Evolutionary conservation across 176 grass and related monocot genomes (phyloP).

Genomic region (Paspalum vaginatum): DNA sequence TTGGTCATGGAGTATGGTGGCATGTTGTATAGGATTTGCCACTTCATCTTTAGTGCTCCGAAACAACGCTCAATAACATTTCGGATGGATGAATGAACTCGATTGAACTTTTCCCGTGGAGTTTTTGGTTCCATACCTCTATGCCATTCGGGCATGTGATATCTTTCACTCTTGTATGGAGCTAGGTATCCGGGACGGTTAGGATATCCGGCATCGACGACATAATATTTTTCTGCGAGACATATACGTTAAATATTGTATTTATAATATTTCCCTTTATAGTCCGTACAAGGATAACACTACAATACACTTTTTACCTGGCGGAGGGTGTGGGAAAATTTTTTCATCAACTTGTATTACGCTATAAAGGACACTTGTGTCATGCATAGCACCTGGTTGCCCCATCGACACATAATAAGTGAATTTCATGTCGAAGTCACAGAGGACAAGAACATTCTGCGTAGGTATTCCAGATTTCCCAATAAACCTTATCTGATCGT

Average conservation of each 20-base stretch:
- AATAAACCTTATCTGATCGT: not conserved
- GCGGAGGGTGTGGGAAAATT: not conserved
- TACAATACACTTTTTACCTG: not conserved
- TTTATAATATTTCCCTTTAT: not conserved
- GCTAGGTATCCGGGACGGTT: not conserved
- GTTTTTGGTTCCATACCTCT: not conserved
- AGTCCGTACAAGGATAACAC: not conserved
- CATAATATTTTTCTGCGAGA: not conserved
- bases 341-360: not conserved
- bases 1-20: not conserved
- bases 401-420: not conserved
- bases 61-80: not conserved
- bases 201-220: not conserved
- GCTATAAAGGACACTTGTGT: not conserved
- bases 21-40: not conserved
- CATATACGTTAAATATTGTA: not conserved
- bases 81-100: not conserved
- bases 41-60: not conserved
- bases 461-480: not conserved
- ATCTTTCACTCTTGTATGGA: not conserved
- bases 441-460: not conserved
- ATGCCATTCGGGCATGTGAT: not conserved
- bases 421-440: not conserved
- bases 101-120: not conserved
- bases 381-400: not conserved